Base-by-base conservation (phyloP, 305 asterid genomes). In the Fraxinus floribunda region DNA sequence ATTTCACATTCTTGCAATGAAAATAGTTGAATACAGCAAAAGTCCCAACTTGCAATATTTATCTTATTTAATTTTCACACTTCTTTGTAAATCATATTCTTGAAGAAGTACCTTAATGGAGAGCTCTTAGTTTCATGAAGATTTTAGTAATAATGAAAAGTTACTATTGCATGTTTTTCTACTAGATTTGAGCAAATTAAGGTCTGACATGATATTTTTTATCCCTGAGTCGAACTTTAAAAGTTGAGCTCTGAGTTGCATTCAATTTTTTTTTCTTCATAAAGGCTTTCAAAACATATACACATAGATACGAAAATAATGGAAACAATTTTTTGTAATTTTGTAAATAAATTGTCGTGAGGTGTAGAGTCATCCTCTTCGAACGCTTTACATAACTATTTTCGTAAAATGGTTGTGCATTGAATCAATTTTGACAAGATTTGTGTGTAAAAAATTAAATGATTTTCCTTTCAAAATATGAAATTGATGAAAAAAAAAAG, bases 31-130 rank as follows among this genome's bases (percentile, higher is more conserved):
- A 13, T 1, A 6, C 13, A 11, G 68, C 1, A 7, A 30, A 32
- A 26, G 32, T 46, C 73, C 18, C 86, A 78, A 86, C 87, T 82
- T 81, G 81, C 83, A 76, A 30, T 60, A 44, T 78, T 75, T 20
- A 7, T 44, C 70, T 41, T 46, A 79, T 55, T 39, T 44, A 46
- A 46, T 52, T 52, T 52, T 15, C 24, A 15, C 20, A 52, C 60
- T 49, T n/a, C 11, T 35, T n/a, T 29, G 81, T 52, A 80, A 49
- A 86, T 80, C 82, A 80, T 79, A 83, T 74, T 85, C 81, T 29
- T n/a, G 76, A 39, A 55, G 46, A 71, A 84, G 46, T 80, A 2
- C 44, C 30, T 13, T 29, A 20, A 60, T 62, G 52, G 52, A 41
- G 15, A 10, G 0, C 41, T 36, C 7, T 10, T 39, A 70, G 73